Evolutionary conservation across 495 filamentous ascomycete species (phyloP).

Genomic region (Aspergillus bridgeri): DNA sequence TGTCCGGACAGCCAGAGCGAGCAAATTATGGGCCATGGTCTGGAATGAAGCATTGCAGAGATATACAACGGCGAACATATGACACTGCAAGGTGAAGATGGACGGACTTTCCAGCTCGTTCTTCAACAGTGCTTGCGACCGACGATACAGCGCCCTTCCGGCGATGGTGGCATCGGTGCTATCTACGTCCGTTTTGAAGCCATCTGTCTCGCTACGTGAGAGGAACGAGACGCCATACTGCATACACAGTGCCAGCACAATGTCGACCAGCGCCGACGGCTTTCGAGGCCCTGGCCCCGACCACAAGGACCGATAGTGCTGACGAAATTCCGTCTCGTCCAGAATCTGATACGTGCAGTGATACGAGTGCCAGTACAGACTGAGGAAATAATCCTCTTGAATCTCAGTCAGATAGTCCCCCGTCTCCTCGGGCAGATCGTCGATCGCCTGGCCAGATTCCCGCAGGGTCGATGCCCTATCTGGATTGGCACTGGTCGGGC

Average conservation of each 20-base stretch:
- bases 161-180: constrained; percentile 38
- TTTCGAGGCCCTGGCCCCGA: constrained; percentile 24
- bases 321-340: constrained; percentile 41
- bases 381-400: constrained; percentile 50
- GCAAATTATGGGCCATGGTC: constrained; percentile 43
- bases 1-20: constrained; percentile 41
- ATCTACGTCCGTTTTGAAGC: constrained; percentile 7
- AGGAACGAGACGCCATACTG: constrained; percentile 29
- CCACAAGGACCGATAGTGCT: constrained; percentile 46
- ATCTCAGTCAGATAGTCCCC: constrained; percentile 12
- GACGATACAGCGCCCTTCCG: constrained; percentile 39
- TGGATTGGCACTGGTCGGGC: background rate
- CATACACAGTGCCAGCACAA: constrained; percentile 48
- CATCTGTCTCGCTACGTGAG: background rate
- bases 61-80: constrained; percentile 43
- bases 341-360: constrained; percentile 36
- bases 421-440: constrained; percentile 27
- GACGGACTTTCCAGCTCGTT: constrained; percentile 50
- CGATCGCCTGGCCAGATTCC: constrained; percentile 8
- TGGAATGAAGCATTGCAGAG: constrained; percentile 45
- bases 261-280: constrained; percentile 43
- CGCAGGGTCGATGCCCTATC: background rate
- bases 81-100: constrained; percentile 49
- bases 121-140: constrained; percentile 43
- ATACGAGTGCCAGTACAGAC: constrained; percentile 48